Conservation (phyloP, 805 yeast species). For the Candida parachauliodes region DNA sequence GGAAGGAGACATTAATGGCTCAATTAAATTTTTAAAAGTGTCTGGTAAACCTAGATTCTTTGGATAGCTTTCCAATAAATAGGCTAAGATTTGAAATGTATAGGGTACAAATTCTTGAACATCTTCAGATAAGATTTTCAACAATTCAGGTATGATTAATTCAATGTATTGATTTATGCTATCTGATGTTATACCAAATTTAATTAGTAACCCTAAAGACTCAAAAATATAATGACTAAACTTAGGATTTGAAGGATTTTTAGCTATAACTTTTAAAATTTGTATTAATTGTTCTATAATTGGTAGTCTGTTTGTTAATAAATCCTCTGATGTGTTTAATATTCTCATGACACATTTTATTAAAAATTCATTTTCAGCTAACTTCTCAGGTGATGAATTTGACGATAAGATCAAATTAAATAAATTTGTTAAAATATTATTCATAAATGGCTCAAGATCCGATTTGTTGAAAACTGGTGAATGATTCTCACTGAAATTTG, state of each 20-base stretch:
- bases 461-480: constrained; percentile 62
- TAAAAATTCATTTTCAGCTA: constrained; percentile 92
- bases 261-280: constrained; percentile 67
- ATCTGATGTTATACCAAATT: constrained; percentile 37
- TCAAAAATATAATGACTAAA: constrained; percentile 91
- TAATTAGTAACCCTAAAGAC: constrained; percentile 72
- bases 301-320: constrained; percentile 44
- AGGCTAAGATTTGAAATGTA: constrained; percentile 85
- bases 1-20: constrained; percentile 82
- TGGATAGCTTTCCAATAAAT: constrained; percentile 62
- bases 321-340: constrained; percentile 65
- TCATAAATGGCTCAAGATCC: constrained; percentile 63
- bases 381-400: constrained; percentile 71
- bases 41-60: constrained; percentile 51
- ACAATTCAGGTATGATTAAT: constrained; percentile 61
- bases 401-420: constrained; percentile 57
- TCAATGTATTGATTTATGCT: constrained; percentile 38
- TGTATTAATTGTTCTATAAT: constrained; percentile 62
- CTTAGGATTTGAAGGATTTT: constrained; percentile 93
- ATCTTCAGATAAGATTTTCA: constrained; percentile 71
- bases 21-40: constrained; percentile 60
- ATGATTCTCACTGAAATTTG: constrained; percentile 47
- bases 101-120: constrained; percentile 94
- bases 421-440: constrained; percentile 60
- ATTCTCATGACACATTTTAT: constrained; percentile 88